A percentile compares a stretch with the other conserved stretches of the same genome.
These are phyloP conservation scores for Leersia perrieri DNA, from an alignment of 176 grass and related monocot species.

Conservation along the genomic window DNA sequence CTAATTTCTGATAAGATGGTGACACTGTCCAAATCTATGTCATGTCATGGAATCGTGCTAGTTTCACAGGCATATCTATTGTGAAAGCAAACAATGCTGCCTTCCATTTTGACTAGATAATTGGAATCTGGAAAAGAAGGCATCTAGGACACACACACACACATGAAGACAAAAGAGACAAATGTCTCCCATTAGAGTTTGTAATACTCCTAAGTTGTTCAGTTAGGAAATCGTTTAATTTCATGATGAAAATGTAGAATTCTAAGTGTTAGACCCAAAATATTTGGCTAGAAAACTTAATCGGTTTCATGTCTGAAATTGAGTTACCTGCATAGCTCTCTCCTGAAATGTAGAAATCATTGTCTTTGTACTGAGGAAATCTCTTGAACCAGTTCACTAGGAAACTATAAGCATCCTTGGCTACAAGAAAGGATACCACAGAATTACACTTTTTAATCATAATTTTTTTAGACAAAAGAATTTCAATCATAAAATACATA, in stretches of 20 bases:
- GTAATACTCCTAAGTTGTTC: not conserved
- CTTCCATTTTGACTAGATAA: conserved; percentile 8
- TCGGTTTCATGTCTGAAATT: not conserved
- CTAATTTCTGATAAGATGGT: conserved; percentile 8
- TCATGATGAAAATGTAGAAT: not conserved
- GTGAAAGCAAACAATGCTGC: conserved; percentile 1
- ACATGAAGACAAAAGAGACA: not conserved
- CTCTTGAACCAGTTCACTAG: conserved; percentile 61
- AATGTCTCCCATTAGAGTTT: not conserved
- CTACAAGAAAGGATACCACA: conserved; percentile 20
- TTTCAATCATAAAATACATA: conserved; percentile 13
- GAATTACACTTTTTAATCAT: not conserved
- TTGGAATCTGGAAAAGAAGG: not conserved
- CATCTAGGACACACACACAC: not conserved
- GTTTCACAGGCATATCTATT: not conserved
- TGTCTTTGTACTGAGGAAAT: conserved; percentile 59
- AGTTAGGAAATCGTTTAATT: not conserved
- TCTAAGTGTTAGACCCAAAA: not conserved
- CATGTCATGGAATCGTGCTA: not conserved
- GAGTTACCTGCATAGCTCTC: conserved; percentile 82
- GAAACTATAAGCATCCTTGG: conserved; percentile 68
- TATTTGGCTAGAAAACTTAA: not conserved
- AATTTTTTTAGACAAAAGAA: too few species aligned
- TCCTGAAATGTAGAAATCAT: conserved; percentile 71
- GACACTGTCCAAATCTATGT: not conserved